Percentiles rank a stretch among this genome's conserved stretches.
Conservation (phyloP, 495 filamentous ascomycete genomes). For the Cercophora sp. region DNA sequence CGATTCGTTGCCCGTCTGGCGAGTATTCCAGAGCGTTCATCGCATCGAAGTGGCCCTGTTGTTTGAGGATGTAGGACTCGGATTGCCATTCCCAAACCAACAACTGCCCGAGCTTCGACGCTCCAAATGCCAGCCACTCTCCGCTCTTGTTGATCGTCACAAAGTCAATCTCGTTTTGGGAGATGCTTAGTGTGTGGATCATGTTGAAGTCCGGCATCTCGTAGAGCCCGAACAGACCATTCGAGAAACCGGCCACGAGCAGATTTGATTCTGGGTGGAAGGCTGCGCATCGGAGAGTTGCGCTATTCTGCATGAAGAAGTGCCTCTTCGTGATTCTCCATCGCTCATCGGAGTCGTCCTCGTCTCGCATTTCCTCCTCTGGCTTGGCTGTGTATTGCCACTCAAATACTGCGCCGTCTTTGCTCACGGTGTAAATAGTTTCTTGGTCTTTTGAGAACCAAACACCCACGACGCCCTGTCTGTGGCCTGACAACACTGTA, state of each 20-base stretch:
- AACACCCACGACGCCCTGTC: conserved; percentile 77
- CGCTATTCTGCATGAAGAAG: conserved; percentile 87
- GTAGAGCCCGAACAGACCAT: conserved; percentile 87
- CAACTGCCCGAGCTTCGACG: conserved; percentile 87
- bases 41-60: conserved; percentile 95
- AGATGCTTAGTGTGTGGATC: conserved; percentile 88
- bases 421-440: conserved; percentile 54
- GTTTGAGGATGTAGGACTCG: conserved; percentile 97
- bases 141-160: conserved; percentile 89
- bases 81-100: conserved; percentile 99
- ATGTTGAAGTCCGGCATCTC: conserved; percentile 96
- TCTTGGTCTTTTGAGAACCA: conserved; percentile 96
- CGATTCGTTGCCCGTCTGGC: conserved; percentile 85
- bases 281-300: conserved; percentile 79
- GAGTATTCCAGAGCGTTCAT: conserved; percentile 93
- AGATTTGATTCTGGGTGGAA: conserved; percentile 85
- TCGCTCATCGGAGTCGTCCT: conserved; percentile 51
- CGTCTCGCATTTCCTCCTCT: conserved; percentile 58
- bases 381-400: conserved; percentile 64
- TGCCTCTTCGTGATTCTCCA: conserved; percentile 87
- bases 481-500: conserved; percentile 84
- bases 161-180: conserved; percentile 91
- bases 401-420: conserved; percentile 52
- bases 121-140: conserved; percentile 98
- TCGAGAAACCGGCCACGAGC: conserved; percentile 89